Evolutionary conservation across 306 rosid species (phyloP).

Genomic region (Spatholobus suberectus): DNA sequence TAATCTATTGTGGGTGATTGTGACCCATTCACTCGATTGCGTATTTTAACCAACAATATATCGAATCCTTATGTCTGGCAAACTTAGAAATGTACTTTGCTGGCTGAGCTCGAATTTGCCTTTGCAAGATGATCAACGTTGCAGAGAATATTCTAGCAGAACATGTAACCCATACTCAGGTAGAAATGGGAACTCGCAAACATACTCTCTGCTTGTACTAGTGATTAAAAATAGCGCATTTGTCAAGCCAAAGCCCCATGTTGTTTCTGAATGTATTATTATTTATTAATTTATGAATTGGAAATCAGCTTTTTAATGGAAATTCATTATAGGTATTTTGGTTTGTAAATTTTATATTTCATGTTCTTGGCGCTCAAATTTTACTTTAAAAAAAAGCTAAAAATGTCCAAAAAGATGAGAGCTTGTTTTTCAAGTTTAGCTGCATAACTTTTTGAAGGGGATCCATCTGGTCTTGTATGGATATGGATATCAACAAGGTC

Average conservation of each 20-base stretch:
- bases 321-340: neutral
- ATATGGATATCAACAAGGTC: too few relatives aligned
- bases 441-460: neutral
- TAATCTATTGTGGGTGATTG: slow-evolving; percentile 31
- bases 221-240: neutral
- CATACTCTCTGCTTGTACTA: neutral
- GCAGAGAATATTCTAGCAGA: neutral
- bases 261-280: neutral
- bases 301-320: neutral
- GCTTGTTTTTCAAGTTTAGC: neutral
- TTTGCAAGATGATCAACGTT: neutral
- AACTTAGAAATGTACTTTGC: slow-evolving; percentile 12
- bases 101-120: slow-evolving; percentile 20
- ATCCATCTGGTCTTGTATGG: neutral
- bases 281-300: neutral
- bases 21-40: slow-evolving; percentile 8
- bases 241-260: neutral
- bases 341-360: slow-evolving; percentile 6
- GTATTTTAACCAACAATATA: slow-evolving; percentile 35
- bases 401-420: neutral
- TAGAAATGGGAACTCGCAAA: neutral
- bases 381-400: neutral
- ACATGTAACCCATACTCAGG: neutral
- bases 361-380: neutral
- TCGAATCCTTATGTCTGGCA: slow-evolving; percentile 18